Conservation (phyloP, 768 basidiomycete species). For the Lactarius evosmus region DNA sequence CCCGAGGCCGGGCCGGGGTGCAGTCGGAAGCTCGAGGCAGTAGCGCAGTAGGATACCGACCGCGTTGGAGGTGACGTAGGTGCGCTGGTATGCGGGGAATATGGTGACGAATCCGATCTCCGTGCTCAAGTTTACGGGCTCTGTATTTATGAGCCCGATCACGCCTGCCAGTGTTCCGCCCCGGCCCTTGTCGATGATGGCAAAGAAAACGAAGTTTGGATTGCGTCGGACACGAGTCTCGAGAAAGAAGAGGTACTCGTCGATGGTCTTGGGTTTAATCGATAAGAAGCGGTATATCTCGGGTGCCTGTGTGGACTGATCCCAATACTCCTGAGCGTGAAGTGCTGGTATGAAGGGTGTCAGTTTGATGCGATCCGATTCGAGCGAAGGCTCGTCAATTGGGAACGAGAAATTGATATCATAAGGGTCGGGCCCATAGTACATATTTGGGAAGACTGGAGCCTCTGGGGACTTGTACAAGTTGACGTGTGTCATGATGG, state of each 20-base stretch:
- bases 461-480: constrained; percentile 2
- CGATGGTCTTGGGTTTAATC: constrained; percentile 28
- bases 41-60: constrained; percentile 43
- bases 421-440: constrained; percentile 34
- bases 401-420: constrained; percentile 42
- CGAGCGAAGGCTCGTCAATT: constrained; percentile 33
- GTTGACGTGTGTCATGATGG: constrained; percentile 21
- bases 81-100: constrained; percentile 20
- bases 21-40: constrained; percentile 32
- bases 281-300: constrained; percentile 37
- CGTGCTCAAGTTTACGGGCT: constrained; percentile 8
- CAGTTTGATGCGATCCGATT: constrained; percentile 39
- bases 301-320: constrained; percentile 29
- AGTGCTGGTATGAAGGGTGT: constrained; percentile 40
- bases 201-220: constrained; percentile 34
- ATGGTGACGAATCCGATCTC: constrained; percentile 16
- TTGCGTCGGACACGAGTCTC: constrained; percentile 27
- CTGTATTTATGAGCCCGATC: constrained; percentile 35
- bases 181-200: constrained; percentile 41
- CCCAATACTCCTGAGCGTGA: constrained; percentile 35
- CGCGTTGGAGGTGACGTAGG: constrained; percentile 30
- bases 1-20: constrained; percentile 37
- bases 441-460: constrained; percentile 15
- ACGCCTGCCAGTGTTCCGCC: constrained; percentile 38
- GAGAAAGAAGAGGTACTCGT: constrained; percentile 30